These are phyloP conservation scores for Rosa multiflora DNA, from an alignment of 306 rosid genomes.

Conservation along the genomic window DNA sequence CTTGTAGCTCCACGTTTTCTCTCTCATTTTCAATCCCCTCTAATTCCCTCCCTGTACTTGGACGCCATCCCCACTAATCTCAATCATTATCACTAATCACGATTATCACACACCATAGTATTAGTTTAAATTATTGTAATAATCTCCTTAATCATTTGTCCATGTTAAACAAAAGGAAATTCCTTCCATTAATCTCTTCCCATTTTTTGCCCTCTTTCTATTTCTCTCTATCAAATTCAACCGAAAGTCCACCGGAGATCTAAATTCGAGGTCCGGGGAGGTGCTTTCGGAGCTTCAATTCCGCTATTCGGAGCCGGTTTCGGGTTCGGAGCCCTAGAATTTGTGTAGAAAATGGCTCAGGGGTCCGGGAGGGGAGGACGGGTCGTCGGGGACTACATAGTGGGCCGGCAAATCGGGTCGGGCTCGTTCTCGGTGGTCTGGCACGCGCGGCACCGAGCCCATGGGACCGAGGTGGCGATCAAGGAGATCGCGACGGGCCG, in stretches of 20 bases:
- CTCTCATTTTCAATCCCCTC: constrained; percentile 6
- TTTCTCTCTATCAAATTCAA: constrained; percentile 6
- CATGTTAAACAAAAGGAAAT: constrained; percentile 1
- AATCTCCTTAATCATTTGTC: not conserved
- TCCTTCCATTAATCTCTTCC: constrained; percentile 9
- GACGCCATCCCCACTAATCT: constrained; percentile 21
- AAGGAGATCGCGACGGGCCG: constrained; percentile 81
- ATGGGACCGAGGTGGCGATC: constrained; percentile 95
- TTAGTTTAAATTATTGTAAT: not conserved
- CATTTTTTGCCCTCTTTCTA: not conserved
- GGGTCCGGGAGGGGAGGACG: constrained; percentile 50
- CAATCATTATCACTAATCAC: constrained; percentile 25
- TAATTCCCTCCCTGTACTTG: constrained; percentile 14
- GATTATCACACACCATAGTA: not conserved
- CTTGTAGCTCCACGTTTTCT: not conserved
- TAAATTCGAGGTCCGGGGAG: constrained; percentile 4
- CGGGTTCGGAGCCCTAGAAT: constrained; percentile 42
- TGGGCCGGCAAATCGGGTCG: constrained; percentile 81
- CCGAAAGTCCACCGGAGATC: constrained; percentile 26
- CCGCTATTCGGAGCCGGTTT: constrained; percentile 25
- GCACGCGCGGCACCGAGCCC: constrained; percentile 85
- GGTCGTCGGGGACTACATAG: constrained; percentile 76
- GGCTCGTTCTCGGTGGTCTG: constrained; percentile 99
- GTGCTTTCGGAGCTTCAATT: constrained; percentile 19
- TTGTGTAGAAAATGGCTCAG: constrained; percentile 58